phyloP scores from a whole-genome alignment of 345 rosid species.

The Kandelia obovata region DNA sequence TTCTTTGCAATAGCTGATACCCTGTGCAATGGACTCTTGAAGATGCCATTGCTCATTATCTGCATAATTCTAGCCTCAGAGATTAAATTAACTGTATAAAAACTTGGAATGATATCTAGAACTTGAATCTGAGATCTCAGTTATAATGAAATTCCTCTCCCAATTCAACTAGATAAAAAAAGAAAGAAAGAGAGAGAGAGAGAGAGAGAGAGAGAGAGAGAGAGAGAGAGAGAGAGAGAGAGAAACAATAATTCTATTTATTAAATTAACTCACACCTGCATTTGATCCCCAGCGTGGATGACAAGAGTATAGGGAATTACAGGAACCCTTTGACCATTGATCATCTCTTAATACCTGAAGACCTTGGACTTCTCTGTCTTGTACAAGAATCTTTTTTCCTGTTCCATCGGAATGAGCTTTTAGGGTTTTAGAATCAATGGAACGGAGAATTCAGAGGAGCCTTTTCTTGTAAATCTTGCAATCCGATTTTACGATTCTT shows the following conservation, averaged over 20 bases:
- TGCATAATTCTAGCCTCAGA: neutral
- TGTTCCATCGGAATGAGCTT: slow-evolving; percentile 26
- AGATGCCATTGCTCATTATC: slow-evolving; percentile 1
- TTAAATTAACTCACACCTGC: slow-evolving; percentile 2
- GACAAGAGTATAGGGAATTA: slow-evolving; percentile 11
- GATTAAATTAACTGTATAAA: neutral
- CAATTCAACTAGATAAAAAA: neutral
- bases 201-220: neutral
- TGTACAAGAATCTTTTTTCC: slow-evolving; percentile 15
- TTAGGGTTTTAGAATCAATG: neutral
- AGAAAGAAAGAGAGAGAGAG: neutral
- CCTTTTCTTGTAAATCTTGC: no score
- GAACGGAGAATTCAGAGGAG: no score
- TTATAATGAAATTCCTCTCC: no score
- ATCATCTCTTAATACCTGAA: slow-evolving; percentile 18
- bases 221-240: neutral
- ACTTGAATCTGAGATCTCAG: no score
- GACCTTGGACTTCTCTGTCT: slow-evolving; percentile 17
- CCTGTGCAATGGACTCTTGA: neutral
- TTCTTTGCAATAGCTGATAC: neutral
- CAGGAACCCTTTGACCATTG: slow-evolving; percentile 15
- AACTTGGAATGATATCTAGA: no score
- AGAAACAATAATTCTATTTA: neutral
- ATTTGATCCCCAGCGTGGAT: slow-evolving; percentile 18
- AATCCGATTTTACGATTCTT: no score